These are phyloP conservation scores for Suillus paluster DNA, from an alignment of 768 basidiomycete species.

Conservation along the genomic window DNA sequence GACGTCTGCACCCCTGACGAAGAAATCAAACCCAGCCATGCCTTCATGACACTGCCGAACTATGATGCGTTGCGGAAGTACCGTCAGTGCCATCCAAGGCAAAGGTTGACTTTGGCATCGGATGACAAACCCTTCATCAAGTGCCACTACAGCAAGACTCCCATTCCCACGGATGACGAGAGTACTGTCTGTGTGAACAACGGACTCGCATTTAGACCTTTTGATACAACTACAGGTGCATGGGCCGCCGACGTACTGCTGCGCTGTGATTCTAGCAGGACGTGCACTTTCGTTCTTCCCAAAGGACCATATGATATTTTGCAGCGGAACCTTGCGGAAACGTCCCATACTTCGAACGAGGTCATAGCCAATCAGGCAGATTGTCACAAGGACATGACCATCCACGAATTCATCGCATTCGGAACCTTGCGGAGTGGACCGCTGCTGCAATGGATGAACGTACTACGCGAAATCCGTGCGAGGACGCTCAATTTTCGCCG, in stretches of 20 bases:
- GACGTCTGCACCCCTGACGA: constrained; percentile 35
- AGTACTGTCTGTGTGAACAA: constrained; percentile 36
- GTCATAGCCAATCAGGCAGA: constrained; percentile 45
- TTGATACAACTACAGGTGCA: constrained; percentile 24
- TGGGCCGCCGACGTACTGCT: constrained; percentile 20
- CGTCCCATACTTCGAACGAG: constrained; percentile 47
- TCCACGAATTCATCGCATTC: constrained; percentile 53
- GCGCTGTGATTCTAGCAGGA: background rate
- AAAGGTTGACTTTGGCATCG: constrained; percentile 27
- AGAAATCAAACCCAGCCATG: background rate
- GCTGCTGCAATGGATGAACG: constrained; percentile 55
- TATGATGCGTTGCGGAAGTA: constrained; percentile 20
- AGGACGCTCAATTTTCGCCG: constrained; percentile 42
- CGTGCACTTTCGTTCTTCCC: constrained; percentile 41
- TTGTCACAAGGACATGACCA: constrained; percentile 43
- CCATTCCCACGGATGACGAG: constrained; percentile 19
- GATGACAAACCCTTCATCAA: constrained; percentile 25
- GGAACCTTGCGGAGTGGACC: constrained; percentile 49
- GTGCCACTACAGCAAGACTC: constrained; percentile 17
- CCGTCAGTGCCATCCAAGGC: constrained; percentile 18
- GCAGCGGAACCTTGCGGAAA: constrained; percentile 39
- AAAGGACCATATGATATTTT: constrained; percentile 38
- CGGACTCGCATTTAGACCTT: constrained; percentile 35
- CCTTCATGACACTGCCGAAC: constrained; percentile 19
- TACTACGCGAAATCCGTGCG: constrained; percentile 47